A percentile compares a stretch with the other conserved stretches of the same genome.
phyloP scores from a whole-genome alignment of 2,329 filamentous ascomycete genomes.

The Ceratocystiopsis brevicomis region DNA sequence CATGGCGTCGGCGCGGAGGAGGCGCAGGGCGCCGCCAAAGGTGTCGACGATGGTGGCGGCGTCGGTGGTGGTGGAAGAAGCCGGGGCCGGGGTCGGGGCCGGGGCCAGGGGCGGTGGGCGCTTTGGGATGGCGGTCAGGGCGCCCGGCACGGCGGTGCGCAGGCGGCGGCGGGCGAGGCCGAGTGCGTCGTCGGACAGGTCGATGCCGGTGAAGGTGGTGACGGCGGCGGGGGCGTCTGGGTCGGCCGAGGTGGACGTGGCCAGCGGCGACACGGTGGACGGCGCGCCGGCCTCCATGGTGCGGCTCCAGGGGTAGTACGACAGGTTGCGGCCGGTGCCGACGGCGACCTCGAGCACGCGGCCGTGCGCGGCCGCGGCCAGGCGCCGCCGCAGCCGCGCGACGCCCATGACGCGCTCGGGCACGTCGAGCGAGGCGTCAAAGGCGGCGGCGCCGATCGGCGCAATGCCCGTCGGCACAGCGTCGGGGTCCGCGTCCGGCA shows the following conservation, averaged over 20 bases:
- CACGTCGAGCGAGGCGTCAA: slow-evolving; percentile 38
- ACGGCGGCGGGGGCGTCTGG: slow-evolving; percentile 14
- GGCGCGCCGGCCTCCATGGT: not conserved
- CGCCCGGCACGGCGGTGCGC: slow-evolving; percentile 21
- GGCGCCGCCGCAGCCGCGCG: slow-evolving; percentile 26
- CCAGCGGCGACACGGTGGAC: slow-evolving; percentile 1
- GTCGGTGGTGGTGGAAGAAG: slow-evolving; percentile 21
- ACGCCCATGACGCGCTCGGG: slow-evolving; percentile 40
- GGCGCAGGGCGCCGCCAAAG: slow-evolving; percentile 10
- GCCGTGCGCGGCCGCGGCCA: slow-evolving; percentile 30
- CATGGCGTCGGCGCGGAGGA: slow-evolving; percentile 25
- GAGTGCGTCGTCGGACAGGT: slow-evolving; percentile 42
- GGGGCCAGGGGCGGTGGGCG: slow-evolving; percentile 10
- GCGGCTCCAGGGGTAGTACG: slow-evolving; percentile 37
- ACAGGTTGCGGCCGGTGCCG: slow-evolving; percentile 42
- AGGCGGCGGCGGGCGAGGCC: slow-evolving; percentile 36
- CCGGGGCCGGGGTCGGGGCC: no score
- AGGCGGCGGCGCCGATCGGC: slow-evolving; percentile 28
- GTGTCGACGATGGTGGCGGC: slow-evolving; percentile 12
- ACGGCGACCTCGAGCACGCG: slow-evolving; percentile 44
- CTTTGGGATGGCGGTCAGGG: slow-evolving; percentile 21
- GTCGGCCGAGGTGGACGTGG: slow-evolving; percentile 6
- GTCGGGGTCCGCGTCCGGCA: slow-evolving; percentile 1
- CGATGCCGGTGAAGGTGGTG: slow-evolving; percentile 40
- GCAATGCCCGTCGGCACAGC: slow-evolving; percentile 15